Base-by-base conservation (phyloP, 2,329 filamentous ascomycete genomes). In the Xylaria sp. region DNA sequence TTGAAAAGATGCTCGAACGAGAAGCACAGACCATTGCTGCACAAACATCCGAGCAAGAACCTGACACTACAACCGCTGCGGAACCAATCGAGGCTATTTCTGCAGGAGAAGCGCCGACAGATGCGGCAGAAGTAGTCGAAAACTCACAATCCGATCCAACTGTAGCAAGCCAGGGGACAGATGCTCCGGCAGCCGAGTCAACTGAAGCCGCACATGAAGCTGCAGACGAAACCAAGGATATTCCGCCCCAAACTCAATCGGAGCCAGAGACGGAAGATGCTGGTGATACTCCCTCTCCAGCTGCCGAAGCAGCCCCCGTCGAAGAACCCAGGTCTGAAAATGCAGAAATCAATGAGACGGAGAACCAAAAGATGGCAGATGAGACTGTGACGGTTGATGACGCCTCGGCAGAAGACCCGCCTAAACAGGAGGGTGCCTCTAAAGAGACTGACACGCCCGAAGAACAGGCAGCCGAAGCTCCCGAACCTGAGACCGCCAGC, bases 1-100 rank as follows among this genome's bases (percentile, higher is more conserved):
- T 64, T 13, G 63, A 67, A 52, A 64, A 9, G 12, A 64, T 70
- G 64, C 12, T 23, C 41, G 44, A 63, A 55, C 48, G 44, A n/a
- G 46, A 54, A 12, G 12, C 39, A 2, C 52, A 63, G 20, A 15
- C 37, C 12, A 20, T 52, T 8, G 20, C 57, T 52, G 8, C 55
- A 8, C 54, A 65, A 56, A 39, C 28, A 41, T 13, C 41, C 13
- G 63, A 69, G 54, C 59, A 69, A 59, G 52, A 41, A 55, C 44
- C 25, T 37, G 46, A 54, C n/a, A 51, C 52, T 23, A 41, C 54
- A 41, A 34, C 44, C 10, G n/a, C 34, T 20, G n/a, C 28, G 1
- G 59, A 64, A 12, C 44, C 66, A 54, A 59, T 41, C 44, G 60
- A 61, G 32, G 25, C 9, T 9, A 18, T 20, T 10, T 7, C 25